Percentiles rank a stretch among this genome's conserved stretches.
Evolutionary conservation across 495 filamentous ascomycete genomes (phyloP).

Genomic region (Penicillium riverlandense): DNA sequence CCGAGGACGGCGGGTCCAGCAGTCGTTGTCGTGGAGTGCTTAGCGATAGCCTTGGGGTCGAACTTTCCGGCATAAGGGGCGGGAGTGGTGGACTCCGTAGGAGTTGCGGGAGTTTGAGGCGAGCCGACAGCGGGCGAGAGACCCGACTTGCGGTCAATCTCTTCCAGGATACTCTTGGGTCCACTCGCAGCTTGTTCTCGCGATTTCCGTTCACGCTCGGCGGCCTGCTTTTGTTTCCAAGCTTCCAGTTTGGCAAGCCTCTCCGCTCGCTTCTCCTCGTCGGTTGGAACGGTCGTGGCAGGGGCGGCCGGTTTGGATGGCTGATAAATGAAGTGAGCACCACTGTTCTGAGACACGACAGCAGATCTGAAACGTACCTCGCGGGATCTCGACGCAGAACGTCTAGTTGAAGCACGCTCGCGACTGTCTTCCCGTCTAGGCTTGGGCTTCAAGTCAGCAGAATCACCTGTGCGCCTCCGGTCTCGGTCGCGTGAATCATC

Average conservation of each 20-base stretch:
- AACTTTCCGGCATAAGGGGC: slow-evolving; percentile 72
- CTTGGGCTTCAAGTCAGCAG: slow-evolving; percentile 66
- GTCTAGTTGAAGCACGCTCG: slow-evolving; percentile 40
- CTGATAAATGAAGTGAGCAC: slow-evolving; percentile 13
- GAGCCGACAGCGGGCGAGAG: slow-evolving; percentile 45
- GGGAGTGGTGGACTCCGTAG: slow-evolving; percentile 32
- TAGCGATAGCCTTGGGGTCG: slow-evolving; percentile 79
- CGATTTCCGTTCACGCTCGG: slow-evolving; percentile 70
- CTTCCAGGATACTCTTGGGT: slow-evolving; percentile 60
- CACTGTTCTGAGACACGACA: not conserved
- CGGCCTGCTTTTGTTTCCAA: slow-evolving; percentile 84
- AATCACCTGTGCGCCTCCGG: slow-evolving; percentile 64
- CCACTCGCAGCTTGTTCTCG: slow-evolving; percentile 57
- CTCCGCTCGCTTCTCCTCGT: slow-evolving; percentile 80
- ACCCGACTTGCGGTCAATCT: slow-evolving; percentile 67
- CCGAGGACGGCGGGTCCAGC: slow-evolving; percentile 45
- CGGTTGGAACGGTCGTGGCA: slow-evolving; percentile 49
- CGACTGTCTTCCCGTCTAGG: slow-evolving; percentile 61
- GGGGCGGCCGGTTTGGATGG: slow-evolving; percentile 40
- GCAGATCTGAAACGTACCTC: slow-evolving; percentile 40
- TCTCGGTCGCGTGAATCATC: slow-evolving; percentile 71
- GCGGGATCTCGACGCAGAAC: slow-evolving; percentile 36
- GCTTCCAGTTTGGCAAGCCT: slow-evolving; percentile 77
- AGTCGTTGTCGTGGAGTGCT: slow-evolving; percentile 50
- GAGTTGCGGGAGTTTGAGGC: slow-evolving; percentile 50